Percentiles rank a stretch among this genome's conserved stretches.
Conservation (phyloP, 164 flowering plant species). For the Taxillus chinensis region DNA sequence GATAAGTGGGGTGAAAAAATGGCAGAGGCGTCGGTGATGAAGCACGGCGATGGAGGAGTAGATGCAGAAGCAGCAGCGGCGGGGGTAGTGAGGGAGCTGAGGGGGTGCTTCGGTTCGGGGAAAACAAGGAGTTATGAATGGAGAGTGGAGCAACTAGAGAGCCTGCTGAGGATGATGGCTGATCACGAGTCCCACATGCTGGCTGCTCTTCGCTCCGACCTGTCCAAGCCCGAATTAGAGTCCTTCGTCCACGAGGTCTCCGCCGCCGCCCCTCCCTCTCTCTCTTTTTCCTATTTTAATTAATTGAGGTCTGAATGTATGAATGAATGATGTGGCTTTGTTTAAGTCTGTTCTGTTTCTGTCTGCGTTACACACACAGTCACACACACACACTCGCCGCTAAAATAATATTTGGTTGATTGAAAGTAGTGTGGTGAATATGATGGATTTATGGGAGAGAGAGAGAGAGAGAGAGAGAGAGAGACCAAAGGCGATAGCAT, state of each 20-base stretch:
- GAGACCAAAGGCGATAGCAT: no score
- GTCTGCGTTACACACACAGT: no score
- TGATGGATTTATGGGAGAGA: no score
- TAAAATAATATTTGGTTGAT: no score
- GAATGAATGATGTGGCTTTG: neutral
- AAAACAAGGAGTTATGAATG: conserved; percentile 47
- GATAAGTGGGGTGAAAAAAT: no score
- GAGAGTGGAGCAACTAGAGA: conserved; percentile 46
- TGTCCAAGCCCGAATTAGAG: conserved; percentile 47
- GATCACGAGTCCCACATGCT: conserved; percentile 36
- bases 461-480: no score
- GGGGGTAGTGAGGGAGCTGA: conserved; percentile 24
- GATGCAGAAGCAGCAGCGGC: conserved; percentile 9
- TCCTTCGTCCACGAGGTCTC: conserved; percentile 43
- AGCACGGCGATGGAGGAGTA: conserved; percentile 5
- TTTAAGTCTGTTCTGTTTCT: neutral
- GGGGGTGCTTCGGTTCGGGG: conserved; percentile 23
- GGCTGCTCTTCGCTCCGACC: conserved; percentile 45
- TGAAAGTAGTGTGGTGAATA: no score
- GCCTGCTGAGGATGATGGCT: conserved; percentile 23
- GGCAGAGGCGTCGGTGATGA: no score
- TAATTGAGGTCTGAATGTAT: neutral
- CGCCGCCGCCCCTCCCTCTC: neutral
- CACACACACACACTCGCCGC: no score
- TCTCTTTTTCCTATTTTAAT: neutral